Evolutionary conservation across 176 grass and related monocot genomes (phyloP), one percentile per base, ranked within the genome.

Genomic region (Rhynchospora tenuis): DNA sequence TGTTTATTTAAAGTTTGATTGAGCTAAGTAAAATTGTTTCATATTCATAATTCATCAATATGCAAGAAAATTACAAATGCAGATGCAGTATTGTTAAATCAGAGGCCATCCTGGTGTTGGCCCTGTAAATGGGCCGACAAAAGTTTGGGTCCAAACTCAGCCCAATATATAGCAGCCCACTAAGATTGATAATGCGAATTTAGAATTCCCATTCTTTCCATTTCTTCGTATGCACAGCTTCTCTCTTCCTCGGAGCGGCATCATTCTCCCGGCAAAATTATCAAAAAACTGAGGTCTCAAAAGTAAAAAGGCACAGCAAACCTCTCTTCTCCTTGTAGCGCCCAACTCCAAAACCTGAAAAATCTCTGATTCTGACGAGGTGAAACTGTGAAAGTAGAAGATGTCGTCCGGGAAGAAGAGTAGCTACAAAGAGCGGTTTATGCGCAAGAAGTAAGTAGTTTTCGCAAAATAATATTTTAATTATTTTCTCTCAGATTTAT

Each of bases 391-490:
- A 52, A 52, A 54, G 56, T 33, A 43, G 1, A 85, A 89, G 52
- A 97, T 97, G 94, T 90, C 92, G 73, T 89, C 88, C 16, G 88
- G 85, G 27, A 94, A 92, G 89, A 98, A 91, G 89, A 98, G 87
- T 44, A 90, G 88, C 81, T 91, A 94, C 78, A 98, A 98, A 87
- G 95, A 98, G 92, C 89, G 89, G 82, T 86, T 98, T 89, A 89
- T 92, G 85, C 83, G 87, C 61, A 85, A 85, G 55, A 98, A 98
- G 95, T 98, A 86, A 91, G 92, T 81, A 47, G 16, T 3, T 3
- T 47, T 73, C 43, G 58, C 27, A 44, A 31, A 68, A 28, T n/a
- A 42, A 43, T 4, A 4, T 23, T 73, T 14, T 69, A 29, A 43
- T 19, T 56, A 6, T 17, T 5, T 56, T 80, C 8, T 15, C 2